Conservation (phyloP, 371 early-diverging fungal genomes). For the Apophysomyces trapeziformis region DNA sequence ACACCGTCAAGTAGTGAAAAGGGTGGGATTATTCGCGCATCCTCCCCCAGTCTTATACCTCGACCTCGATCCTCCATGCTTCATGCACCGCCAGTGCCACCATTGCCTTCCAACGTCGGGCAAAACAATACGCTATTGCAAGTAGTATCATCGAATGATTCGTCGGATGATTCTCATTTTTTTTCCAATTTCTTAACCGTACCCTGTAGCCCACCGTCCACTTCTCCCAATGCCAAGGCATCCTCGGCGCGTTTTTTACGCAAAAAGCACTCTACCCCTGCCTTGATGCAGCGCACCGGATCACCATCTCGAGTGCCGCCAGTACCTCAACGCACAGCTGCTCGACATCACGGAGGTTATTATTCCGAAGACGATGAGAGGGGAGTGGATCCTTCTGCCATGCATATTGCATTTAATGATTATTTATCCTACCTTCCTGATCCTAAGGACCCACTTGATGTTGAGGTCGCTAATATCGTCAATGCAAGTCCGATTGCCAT, state of each 20-base stretch:
- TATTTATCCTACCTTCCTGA: conserved; percentile 45
- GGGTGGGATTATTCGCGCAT: conserved; percentile 16
- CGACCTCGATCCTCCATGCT: conserved; percentile 45
- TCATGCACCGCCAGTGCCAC: conserved; percentile 19
- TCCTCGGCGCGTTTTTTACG: conserved; percentile 17
- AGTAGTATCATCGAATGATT: conserved; percentile 6
- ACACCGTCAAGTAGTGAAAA: conserved; percentile 24
- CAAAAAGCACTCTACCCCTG: conserved; percentile 35
- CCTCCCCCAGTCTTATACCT: conserved; percentile 36
- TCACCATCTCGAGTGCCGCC: conserved; percentile 13
- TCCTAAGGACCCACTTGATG: conserved; percentile 60
- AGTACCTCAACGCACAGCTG: conserved; percentile 19
- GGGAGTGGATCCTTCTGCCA: conserved; percentile 12
- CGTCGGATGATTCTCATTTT: conserved; percentile 16
- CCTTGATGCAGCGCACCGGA: conserved; percentile 21
- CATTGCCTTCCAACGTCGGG: not conserved
- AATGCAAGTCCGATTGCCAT: conserved; percentile 56
- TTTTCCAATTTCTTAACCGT: conserved; percentile 15
- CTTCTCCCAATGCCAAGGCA: not conserved
- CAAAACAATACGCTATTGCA: not conserved
- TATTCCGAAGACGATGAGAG: conserved; percentile 12
- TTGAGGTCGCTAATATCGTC: conserved; percentile 57
- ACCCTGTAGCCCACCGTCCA: conserved; percentile 25
- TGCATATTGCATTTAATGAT: conserved; percentile 30
- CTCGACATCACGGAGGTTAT: conserved; percentile 16